Base-by-base conservation (phyloP, 2,329 filamentous ascomycete species). In the Talaromyces sp. region DNA sequence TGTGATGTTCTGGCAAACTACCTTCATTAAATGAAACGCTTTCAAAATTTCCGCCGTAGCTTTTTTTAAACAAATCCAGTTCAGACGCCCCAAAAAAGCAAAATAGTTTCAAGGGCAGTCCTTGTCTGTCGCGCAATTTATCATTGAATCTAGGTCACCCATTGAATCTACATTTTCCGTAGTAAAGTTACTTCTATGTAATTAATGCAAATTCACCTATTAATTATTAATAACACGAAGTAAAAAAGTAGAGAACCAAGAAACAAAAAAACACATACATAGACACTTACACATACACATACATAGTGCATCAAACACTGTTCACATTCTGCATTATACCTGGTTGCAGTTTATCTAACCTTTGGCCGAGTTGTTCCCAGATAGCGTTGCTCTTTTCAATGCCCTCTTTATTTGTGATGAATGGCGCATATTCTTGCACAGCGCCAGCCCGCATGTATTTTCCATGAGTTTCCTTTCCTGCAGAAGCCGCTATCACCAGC, bases 381-480 rank as follows among this genome's bases (percentile, higher is more conserved):
- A 58, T 52, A 54, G 27, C 6, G n/a, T 48, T 21, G 11, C 38
- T 35, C n/a, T 24, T 54, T 14, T 38, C 17, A 38, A 54, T 12
- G 14, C 52, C 52, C 8, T 14, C 9, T 17, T 54, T 24, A 24
- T 54, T 26, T 7, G 52, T 54, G 26, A 54, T 38, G 17, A 54
- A 54, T 38, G 52, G 52, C 12, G 52, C 26, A 54, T 38, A 54
- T 38, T 26, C 52, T 24, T 54, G 52, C 52, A 54, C 17, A 1
- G 31, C 52, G 9, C 52, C 52, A 35, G 52, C 52, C 24, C 52
- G 52, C 52, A 54, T 54, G n/a, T 54, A 54, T 54, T 27, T 27
- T 9, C 52, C 52, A 54, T 54, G 29, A 17, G 52, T 54, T 24
- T 54, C 52, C n/a, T 35, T 54, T 38, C 52, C 52, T 35, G 52